Evolutionary conservation across 2,329 filamentous ascomycete species (phyloP), one percentile per base, ranked within the genome.

Genomic region (Aureobasidium melanogenum): DNA sequence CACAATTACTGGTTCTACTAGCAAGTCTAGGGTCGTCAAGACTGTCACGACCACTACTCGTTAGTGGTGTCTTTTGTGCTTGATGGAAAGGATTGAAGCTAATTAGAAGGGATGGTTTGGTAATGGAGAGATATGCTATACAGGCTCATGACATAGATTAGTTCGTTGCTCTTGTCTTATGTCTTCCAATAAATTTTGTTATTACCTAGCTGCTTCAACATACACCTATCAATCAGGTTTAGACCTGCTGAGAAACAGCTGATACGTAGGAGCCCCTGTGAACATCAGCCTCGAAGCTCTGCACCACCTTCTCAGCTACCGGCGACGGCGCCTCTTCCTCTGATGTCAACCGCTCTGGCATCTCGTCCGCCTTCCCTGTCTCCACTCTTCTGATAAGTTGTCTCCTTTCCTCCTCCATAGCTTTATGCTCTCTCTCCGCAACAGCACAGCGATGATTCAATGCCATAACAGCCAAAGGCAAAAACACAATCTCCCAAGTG

Each of bases 401-500:
- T 44, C 47, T 34, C 28, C 28, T 54, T 17, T 61, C 48, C 39
- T 63, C 50, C 17, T 63, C 62, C 19, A 26, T 14, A 12, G 61
- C 62, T n/a, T 36, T 46, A 30, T 57, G 41, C 7, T 50, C 59
- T 22, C 47, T 44, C 8, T 47, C 62, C 2, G 62, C 62, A 22
- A 36, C 59, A 1, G 26, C 44, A 48, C 67, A 69, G 2, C 68
- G 65, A 24, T 64, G 48, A 47, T 70, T 67, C 38, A 69, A 65
- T 1, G 64, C 54, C 15, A 65, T 60, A 1, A 66, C 65, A 2
- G 64, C 62, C 10, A 69, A 34, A 19, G 66, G 66, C 2, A 66
- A 47, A 30, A 65, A 64, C 0, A 69, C 51, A 10, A 76, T 24
- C 66, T 75, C 74, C 70, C 73, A 78, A 0, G 70, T 66, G 58